Conservation (phyloP, 208 protist genomes). For the Leishmania tarentolae region DNA sequence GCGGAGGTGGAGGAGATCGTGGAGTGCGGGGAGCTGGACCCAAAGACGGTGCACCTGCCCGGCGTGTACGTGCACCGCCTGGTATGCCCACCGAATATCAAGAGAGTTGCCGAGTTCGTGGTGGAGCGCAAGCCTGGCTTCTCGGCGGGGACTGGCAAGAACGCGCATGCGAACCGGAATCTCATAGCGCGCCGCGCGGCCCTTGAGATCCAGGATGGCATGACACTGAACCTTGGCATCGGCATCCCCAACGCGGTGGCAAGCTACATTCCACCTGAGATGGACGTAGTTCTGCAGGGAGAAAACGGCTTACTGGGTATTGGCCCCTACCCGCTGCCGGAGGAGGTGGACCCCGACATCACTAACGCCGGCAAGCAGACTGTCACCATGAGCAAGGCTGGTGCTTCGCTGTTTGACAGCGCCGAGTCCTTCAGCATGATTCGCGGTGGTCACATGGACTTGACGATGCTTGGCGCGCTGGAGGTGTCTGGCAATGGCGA, state of each 20-base stretch:
- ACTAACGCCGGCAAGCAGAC: constrained; percentile 97
- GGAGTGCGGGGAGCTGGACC: constrained; percentile 77
- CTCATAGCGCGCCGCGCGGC: constrained; percentile 89
- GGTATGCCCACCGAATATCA: constrained; percentile 32
- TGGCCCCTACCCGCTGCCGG: constrained; percentile 83
- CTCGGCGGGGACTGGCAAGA: constrained; percentile 9
- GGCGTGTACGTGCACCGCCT: constrained; percentile 92
- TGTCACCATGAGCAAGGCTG: constrained; percentile 68
- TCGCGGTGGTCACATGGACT: constrained; percentile 88
- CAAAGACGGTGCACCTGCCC: constrained; percentile 88
- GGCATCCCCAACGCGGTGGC: constrained; percentile 93
- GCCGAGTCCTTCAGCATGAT: constrained; percentile 96
- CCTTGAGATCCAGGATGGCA: constrained; percentile 92
- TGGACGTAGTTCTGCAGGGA: constrained; percentile 83
- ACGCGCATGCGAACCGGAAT: constrained; percentile 18
- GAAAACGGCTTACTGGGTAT: constrained; percentile 90
- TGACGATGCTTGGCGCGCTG: constrained; percentile 94
- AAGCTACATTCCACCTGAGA: constrained; percentile 74
- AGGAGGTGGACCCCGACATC: constrained; percentile 87
- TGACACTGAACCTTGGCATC: constrained; percentile 95
- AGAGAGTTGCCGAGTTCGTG: constrained; percentile 15
- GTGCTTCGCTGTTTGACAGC: constrained; percentile 70
- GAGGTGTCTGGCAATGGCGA: constrained; percentile 89
- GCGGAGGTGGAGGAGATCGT: constrained; percentile 95
- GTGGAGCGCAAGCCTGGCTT: constrained; percentile 8